Evolutionary conservation across 257 asterid species (phyloP), one percentile per base, ranked within the genome.

Genomic region (Vinca minor): DNA sequence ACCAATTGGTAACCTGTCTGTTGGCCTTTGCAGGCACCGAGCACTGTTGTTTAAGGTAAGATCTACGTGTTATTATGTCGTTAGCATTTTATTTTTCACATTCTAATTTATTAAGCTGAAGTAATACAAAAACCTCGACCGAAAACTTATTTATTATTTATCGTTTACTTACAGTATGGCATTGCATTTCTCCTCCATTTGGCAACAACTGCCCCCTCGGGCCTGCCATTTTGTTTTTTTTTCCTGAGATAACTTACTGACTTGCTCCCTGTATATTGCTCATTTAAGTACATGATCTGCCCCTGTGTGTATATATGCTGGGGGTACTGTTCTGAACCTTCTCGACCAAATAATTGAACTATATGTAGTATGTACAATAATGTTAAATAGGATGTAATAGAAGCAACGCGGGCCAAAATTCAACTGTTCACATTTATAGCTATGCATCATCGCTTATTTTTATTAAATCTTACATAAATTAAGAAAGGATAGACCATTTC

Each of bases 11-110:
- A 84, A 87, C 72, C 73, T 93, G 68, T 77, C 85, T 10, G 46
- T 77, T 61, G 99, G 99, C 67, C 84, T 84, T 59, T 93, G 99
- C 72, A 81, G 94, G 63, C 97, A 93, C 58, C 92, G 97, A 15
- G 76, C 89, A 5, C 73, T 93, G 82, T 83, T 93, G 62, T 93
- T 93, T 80, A 93, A 93, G 83, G 99, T 87, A 89, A 17, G 62
- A 13, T 31, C 42, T 8, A 1, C 25, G 29, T 56, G 17, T 15
- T 31, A 3, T 31, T 14, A 32, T 18, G 12, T 15, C 23, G 4
- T 53, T 31, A 56, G 15, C 42, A 17, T 29, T n/a, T n/a, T 5
- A 17, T 31, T 56, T n/a, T 56, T 56, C 25, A 2, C 39, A 14
- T 69, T 58, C 42, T 52, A 39, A 45, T 58, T 48, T 35, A 47